phyloP scores from a whole-genome alignment of 2,329 filamentous ascomycete genomes.

The Fusarium dlaminii region DNA sequence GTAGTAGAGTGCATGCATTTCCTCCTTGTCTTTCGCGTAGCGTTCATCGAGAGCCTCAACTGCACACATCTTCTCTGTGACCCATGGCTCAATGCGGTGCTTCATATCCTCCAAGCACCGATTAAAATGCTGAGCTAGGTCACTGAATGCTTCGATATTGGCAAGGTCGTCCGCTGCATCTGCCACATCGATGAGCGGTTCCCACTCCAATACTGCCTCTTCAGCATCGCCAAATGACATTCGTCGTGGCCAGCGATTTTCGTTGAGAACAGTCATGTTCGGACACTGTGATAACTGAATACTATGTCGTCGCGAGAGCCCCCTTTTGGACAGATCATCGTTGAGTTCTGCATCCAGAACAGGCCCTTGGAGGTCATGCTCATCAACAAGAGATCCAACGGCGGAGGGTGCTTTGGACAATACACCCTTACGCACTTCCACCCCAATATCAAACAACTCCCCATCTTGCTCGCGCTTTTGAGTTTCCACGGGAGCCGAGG shows the following conservation, averaged over 20 bases:
- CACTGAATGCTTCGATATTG: conserved; percentile 51
- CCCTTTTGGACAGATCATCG: conserved; percentile 54
- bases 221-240: conserved; percentile 81
- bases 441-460: conserved; percentile 45
- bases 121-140: conserved; percentile 67
- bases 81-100: conserved; percentile 68
- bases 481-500: conserved; percentile 38
- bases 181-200: conserved; percentile 58
- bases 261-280: conserved; percentile 54
- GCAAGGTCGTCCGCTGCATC: conserved; percentile 44
- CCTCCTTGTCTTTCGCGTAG: conserved; percentile 70
- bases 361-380: conserved; percentile 66
- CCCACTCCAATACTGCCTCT: conserved; percentile 77
- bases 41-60: conserved; percentile 69
- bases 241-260: conserved; percentile 74
- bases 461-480: conserved; percentile 39
- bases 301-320: conserved; percentile 71
- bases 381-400: conserved; percentile 67
- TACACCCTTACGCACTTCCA: conserved; percentile 55
- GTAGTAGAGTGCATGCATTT: conserved; percentile 73
- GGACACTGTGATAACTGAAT: conserved; percentile 51
- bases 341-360: conserved; percentile 60
- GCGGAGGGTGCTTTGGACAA: conserved; percentile 61
- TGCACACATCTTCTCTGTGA: conserved; percentile 62
- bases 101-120: conserved; percentile 62